Conservation (phyloP, 2,329 filamentous ascomycete genomes). For the Lecanosticta acicola region DNA sequence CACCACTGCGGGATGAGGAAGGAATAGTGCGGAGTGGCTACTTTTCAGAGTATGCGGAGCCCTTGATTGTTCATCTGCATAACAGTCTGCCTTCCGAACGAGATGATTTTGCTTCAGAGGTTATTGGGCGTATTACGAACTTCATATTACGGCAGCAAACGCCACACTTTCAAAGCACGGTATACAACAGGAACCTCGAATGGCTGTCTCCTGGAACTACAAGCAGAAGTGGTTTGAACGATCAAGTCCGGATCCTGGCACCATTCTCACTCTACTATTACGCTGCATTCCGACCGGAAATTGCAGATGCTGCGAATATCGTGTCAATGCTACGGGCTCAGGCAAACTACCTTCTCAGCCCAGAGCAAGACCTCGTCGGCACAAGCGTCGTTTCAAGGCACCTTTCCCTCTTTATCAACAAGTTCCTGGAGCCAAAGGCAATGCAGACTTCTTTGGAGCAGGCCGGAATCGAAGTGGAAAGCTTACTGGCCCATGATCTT, state of each 20-base stretch:
- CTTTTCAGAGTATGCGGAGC: slow-evolving; percentile 44
- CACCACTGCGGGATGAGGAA: slow-evolving; percentile 41
- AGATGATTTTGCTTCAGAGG: slow-evolving; percentile 52
- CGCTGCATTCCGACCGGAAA: slow-evolving; percentile 28
- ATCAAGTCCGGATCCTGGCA: slow-evolving; percentile 11
- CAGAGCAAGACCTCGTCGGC: slow-evolving; percentile 1
- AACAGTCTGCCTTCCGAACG: slow-evolving; percentile 32
- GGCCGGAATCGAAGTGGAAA: slow-evolving; percentile 33
- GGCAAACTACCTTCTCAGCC: slow-evolving; percentile 17
- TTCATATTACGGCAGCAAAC: slow-evolving; percentile 53
- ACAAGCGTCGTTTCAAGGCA: slow-evolving; percentile 36
- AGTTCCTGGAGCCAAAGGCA: slow-evolving; percentile 39
- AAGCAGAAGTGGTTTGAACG: slow-evolving; percentile 4
- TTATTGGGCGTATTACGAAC: slow-evolving; percentile 56
- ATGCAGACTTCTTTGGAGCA: slow-evolving; percentile 33
- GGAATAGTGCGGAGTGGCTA: slow-evolving; percentile 36
- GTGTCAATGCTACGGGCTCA: slow-evolving; percentile 23
- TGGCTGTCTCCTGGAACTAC: slow-evolving; percentile 24
- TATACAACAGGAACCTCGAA: slow-evolving; percentile 27
- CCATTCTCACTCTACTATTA: slow-evolving; percentile 31
- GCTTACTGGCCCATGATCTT: slow-evolving; percentile 32
- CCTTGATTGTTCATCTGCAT: slow-evolving; percentile 37
- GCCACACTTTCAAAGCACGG: slow-evolving; percentile 38
- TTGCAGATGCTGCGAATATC: slow-evolving; percentile 26
- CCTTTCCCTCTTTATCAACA: slow-evolving; percentile 45